A percentile compares a stretch with the other conserved stretches of the same genome.
Conservation (phyloP, 1,284 basidiomycete species). For the Melampsora americana region DNA sequence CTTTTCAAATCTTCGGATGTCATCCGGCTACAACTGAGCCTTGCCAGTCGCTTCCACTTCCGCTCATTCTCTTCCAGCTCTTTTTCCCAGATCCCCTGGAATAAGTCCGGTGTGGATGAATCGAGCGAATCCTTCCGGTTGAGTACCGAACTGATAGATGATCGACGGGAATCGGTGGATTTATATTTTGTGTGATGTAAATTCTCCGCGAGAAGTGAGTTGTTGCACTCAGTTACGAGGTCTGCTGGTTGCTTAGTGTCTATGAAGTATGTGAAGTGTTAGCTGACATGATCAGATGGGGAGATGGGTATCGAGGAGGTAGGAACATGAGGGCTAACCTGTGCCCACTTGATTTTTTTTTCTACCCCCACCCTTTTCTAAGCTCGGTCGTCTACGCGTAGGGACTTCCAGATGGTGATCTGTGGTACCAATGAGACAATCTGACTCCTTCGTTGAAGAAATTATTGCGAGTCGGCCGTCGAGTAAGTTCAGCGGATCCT, state of each 20-base stretch:
- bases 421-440: background rate
- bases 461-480: background rate
- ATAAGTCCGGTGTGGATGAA: slow-evolving; percentile 24
- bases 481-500: background rate
- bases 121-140: slow-evolving; percentile 23
- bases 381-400: background rate
- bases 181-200: slow-evolving; percentile 34
- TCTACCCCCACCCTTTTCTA: background rate
- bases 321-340: background rate
- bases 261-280: background rate
- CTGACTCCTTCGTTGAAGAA: background rate
- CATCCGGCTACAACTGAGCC: slow-evolving; percentile 30
- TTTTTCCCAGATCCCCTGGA: slow-evolving; percentile 41
- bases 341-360: background rate
- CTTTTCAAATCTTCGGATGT: background rate
- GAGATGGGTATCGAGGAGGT: background rate
- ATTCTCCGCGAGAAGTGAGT: slow-evolving; percentile 14
- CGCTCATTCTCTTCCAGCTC: slow-evolving; percentile 41
- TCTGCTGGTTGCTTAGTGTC: background rate
- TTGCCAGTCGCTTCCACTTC: slow-evolving; percentile 40
- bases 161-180: slow-evolving; percentile 23
- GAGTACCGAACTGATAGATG: slow-evolving; percentile 38
- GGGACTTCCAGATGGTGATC: background rate
- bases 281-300: background rate
- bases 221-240: background rate